Percentiles rank a stretch among this genome's conserved stretches.
These are phyloP conservation scores for Plasmopara muralis DNA, from an alignment of 352 stramenopile species.

Conservation along the genomic window DNA sequence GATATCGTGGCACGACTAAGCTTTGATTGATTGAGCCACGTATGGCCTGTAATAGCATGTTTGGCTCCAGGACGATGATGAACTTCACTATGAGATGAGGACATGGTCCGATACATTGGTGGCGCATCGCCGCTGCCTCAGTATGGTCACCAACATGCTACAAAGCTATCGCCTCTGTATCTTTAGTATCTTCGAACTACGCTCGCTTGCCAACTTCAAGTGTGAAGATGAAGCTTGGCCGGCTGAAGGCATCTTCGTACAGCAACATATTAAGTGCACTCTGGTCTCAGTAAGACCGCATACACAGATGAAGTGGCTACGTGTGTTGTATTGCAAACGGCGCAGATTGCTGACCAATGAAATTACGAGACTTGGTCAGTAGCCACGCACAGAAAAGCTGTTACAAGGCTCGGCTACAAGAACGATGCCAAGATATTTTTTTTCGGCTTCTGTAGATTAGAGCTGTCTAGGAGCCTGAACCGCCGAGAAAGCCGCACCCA, in stretches of 20 bases:
- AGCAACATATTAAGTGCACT: constrained; percentile 1
- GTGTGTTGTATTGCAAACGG: neutral
- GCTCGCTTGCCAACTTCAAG: neutral
- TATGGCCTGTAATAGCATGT: neutral
- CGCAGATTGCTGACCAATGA: neutral
- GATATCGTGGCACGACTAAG: neutral
- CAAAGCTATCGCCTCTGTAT: neutral
- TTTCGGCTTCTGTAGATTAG: neutral
- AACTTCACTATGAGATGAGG: neutral
- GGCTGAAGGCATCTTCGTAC: neutral
- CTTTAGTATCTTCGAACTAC: neutral
- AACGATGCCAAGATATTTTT: neutral
- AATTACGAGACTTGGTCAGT: neutral
- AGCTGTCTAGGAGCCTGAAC: neutral
- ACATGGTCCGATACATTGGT: neutral
- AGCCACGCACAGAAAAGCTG: neutral
- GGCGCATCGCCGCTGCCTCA: neutral
- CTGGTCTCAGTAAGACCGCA: neutral
- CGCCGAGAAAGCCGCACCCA: constrained; percentile 5
- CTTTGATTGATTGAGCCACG: neutral
- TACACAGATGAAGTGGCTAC: neutral
- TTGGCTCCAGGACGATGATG: neutral
- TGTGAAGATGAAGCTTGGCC: constrained; percentile 1
- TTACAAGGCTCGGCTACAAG: neutral
- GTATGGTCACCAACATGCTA: neutral